Conservation (phyloP, 2,329 filamentous ascomycete genomes). For the Ophiobolus disseminans region DNA sequence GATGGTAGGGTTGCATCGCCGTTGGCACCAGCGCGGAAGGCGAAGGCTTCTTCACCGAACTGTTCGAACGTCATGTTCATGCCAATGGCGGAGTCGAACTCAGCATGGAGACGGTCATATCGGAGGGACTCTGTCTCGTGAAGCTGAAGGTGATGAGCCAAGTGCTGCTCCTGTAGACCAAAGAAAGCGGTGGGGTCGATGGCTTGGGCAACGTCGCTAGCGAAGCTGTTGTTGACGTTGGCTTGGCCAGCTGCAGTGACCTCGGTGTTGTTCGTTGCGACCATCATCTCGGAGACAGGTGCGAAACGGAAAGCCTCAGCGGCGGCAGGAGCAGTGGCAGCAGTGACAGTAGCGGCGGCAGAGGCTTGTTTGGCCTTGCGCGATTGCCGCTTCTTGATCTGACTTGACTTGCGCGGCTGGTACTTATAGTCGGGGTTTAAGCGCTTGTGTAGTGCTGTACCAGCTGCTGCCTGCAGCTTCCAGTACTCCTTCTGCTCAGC, state of each 20-base stretch:
- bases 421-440: slow-evolving; percentile 37
- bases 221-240: slow-evolving; percentile 4
- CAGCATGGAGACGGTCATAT: slow-evolving; percentile 14
- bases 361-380: slow-evolving; percentile 28
- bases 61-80: slow-evolving; percentile 6
- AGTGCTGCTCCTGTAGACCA: neutral
- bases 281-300: neutral
- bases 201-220: slow-evolving; percentile 10
- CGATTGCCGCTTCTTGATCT: slow-evolving; percentile 39
- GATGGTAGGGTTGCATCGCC: slow-evolving; percentile 27
- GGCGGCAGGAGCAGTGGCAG: neutral
- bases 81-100: slow-evolving; percentile 10
- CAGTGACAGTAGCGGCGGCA: slow-evolving; percentile 8
- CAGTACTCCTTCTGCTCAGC: slow-evolving; percentile 22
- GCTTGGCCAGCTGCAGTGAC: no score
- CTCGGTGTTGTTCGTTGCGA: no score
- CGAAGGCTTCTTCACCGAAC: slow-evolving; percentile 10
- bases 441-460: slow-evolving; percentile 28
- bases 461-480: slow-evolving; percentile 21
- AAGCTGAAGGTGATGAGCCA: neutral
- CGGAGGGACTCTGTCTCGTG: slow-evolving; percentile 21
- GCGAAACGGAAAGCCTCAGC: neutral
- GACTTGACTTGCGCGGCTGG: slow-evolving; percentile 31
- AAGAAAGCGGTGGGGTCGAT: slow-evolving; percentile 4
- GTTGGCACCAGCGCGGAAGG: slow-evolving; percentile 28